Conservation (phyloP, 352 stramenopile genomes). For the Globisporangium lucens region DNA sequence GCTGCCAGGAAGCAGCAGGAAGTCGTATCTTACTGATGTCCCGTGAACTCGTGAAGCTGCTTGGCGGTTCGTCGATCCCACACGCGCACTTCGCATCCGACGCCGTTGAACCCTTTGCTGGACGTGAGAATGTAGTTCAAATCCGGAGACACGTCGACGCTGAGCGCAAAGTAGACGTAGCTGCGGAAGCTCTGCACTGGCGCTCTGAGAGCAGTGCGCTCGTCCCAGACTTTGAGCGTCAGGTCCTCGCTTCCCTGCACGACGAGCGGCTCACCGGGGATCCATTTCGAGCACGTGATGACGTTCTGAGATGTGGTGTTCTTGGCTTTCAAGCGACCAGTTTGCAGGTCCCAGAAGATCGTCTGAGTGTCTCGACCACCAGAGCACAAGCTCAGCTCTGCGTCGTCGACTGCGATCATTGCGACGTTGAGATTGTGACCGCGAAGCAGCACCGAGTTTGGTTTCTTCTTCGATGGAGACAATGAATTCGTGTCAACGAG, state of each 20-base stretch:
- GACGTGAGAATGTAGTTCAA: conserved; percentile 70
- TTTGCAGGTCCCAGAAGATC: conserved; percentile 74
- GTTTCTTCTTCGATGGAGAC: conserved; percentile 20
- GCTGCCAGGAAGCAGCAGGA: conserved; percentile 62
- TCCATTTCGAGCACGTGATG: conserved; percentile 80
- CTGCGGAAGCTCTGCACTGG: conserved; percentile 55
- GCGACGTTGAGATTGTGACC: conserved; percentile 74
- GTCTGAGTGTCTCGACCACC: conserved; percentile 80
- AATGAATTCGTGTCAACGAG: conserved; percentile 1
- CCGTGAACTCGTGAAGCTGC: conserved; percentile 51
- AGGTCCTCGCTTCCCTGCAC: conserved; percentile 81
- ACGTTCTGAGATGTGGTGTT: conserved; percentile 83
- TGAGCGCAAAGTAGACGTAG: conserved; percentile 81
- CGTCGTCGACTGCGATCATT: conserved; percentile 46
- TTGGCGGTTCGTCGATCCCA: conserved; percentile 75
- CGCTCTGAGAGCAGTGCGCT: conserved; percentile 39
- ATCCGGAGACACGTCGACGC: conserved; percentile 50
- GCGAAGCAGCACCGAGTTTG: conserved; percentile 25
- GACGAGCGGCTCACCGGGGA: conserved; percentile 56
- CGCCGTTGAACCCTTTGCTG: conserved; percentile 84
- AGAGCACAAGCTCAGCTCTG: conserved; percentile 64
- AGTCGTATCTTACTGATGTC: conserved; percentile 75
- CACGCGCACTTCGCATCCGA: conserved; percentile 71
- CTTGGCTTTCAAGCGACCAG: conserved; percentile 39
- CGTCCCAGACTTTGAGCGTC: conserved; percentile 80